phyloP scores from a whole-genome alignment of 148 eudicot genomes.

The Hydrangea macrophylla region DNA sequence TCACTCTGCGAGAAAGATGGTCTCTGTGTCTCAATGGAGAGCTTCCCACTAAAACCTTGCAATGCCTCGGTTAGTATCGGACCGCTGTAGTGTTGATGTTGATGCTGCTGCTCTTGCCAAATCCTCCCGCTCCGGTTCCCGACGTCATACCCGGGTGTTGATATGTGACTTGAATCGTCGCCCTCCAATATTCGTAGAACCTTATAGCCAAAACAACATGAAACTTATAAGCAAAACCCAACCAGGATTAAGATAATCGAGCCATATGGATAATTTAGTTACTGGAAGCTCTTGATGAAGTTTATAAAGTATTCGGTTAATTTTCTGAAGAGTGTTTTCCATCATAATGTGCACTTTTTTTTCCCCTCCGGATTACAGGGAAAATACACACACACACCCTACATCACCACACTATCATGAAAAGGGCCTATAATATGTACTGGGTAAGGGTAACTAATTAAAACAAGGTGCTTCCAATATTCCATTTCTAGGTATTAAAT shows the following conservation, averaged over 20 bases:
- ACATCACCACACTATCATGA: too few species aligned
- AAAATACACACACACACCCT: too few species aligned
- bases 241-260: not conserved
- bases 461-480: too few species aligned
- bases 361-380: too few species aligned
- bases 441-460: too few species aligned
- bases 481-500: too few species aligned
- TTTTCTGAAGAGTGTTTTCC: too few species aligned
- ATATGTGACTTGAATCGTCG: constrained; percentile 44
- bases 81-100: constrained; percentile 23
- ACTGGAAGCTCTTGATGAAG: too few species aligned
- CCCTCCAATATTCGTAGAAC: constrained; percentile 84
- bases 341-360: too few species aligned
- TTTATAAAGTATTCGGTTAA: too few species aligned
- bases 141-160: constrained; percentile 43
- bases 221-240: not conserved
- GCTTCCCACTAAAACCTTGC: constrained; percentile 34
- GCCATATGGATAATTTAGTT: too few species aligned
- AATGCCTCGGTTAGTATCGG: constrained; percentile 26
- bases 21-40: constrained; percentile 38
- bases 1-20: constrained; percentile 40
- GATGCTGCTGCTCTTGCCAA: constrained; percentile 24
- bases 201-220: constrained; percentile 23
- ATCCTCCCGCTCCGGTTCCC: constrained; percentile 68
- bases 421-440: too few species aligned